Conservation (phyloP, 371 early-diverging fungal genomes). For the Mortierella sp. region DNA sequence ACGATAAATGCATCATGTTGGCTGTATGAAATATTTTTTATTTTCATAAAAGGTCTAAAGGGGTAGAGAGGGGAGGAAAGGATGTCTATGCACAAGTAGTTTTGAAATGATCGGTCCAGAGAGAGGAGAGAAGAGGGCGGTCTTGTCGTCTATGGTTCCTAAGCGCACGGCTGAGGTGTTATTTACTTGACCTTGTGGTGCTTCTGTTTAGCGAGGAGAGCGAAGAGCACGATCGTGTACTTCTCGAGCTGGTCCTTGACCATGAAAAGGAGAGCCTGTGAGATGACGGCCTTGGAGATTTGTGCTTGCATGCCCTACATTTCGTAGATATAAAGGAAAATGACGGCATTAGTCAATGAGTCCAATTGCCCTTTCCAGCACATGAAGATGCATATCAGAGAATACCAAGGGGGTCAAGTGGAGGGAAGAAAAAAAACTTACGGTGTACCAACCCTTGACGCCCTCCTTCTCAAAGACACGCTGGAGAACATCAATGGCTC, state of each 20-base stretch:
- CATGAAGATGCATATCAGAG: background rate
- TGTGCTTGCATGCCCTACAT: conserved; percentile 94
- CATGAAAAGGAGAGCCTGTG: conserved; percentile 95
- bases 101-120: background rate
- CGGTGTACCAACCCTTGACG: conserved; percentile 93
- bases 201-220: conserved; percentile 56
- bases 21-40: background rate
- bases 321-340: background rate
- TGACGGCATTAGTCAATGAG: background rate
- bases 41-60: background rate
- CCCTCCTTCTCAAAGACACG: conserved; percentile 88
- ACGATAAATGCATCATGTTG: background rate
- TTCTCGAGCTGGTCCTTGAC: conserved; percentile 91
- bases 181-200: conserved; percentile 48
- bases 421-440: conserved; percentile 53
- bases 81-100: conserved; percentile 4
- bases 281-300: conserved; percentile 96
- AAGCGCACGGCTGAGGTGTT: background rate
- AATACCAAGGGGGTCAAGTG: background rate
- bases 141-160: conserved; percentile 5
- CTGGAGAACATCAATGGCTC: conserved; percentile 88
- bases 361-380: background rate
- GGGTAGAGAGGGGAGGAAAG: background rate
- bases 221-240: conserved; percentile 72
- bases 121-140: background rate